A percentile compares a stretch with the other conserved stretches of the same genome.
Conservation (phyloP, 192 early-diverging fungal species). For the Backusella circina region DNA sequence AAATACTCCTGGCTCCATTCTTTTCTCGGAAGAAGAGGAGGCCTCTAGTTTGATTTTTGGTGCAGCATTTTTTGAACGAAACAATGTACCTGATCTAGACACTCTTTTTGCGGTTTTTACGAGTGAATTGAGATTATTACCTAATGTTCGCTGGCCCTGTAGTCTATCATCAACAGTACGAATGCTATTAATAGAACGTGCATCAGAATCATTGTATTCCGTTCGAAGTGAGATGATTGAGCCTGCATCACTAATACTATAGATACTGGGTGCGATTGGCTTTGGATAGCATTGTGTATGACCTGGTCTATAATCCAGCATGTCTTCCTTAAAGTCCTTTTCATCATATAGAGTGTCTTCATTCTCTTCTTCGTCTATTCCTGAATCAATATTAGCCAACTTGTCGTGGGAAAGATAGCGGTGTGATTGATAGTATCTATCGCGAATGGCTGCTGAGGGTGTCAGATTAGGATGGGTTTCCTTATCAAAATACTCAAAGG, state of each 20-base stretch:
- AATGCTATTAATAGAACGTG: conserved; percentile 13
- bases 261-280: neutral
- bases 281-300: neutral
- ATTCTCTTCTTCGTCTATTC: neutral
- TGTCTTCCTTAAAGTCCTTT: conserved; percentile 7
- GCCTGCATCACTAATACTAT: conserved; percentile 11
- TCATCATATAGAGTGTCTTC: neutral
- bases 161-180: conserved; percentile 13
- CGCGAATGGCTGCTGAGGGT: conserved; percentile 27
- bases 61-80: neutral
- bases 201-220: conserved; percentile 22
- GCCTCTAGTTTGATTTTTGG: neutral
- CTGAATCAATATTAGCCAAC: neutral
- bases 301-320: conserved; percentile 17
- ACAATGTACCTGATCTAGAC: conserved; percentile 3
- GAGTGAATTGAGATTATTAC: neutral
- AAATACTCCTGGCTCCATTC: neutral
- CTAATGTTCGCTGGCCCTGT: neutral
- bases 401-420: neutral
- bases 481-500: neutral
- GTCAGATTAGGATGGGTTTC: neutral
- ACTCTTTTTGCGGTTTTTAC: neutral
- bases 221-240: conserved; percentile 22
- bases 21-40: neutral
- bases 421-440: conserved; percentile 29